Evolutionary conservation across 495 filamentous ascomycete species (phyloP).

Genomic region (Annulohypoxylon nitens): DNA sequence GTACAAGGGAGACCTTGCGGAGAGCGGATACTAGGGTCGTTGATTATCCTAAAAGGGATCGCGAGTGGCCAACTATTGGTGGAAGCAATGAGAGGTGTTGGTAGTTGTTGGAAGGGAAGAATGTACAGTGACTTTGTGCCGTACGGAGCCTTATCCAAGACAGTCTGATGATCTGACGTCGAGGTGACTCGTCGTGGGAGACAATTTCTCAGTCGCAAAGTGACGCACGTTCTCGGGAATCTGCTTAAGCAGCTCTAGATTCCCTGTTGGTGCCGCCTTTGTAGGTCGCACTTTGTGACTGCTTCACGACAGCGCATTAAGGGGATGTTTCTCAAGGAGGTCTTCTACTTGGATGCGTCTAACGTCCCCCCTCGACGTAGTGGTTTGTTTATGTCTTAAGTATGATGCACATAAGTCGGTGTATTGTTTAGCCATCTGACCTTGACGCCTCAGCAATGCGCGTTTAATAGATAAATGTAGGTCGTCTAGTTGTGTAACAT

Average conservation of each 20-base stretch:
- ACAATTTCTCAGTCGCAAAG: constrained; percentile 32
- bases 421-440: constrained; percentile 27
- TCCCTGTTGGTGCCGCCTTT: constrained; percentile 33
- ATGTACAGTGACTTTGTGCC: constrained; percentile 43
- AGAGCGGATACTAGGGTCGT: constrained; percentile 42
- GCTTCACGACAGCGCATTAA: constrained; percentile 28
- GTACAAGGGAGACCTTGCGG: constrained; percentile 45
- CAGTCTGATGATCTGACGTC: constrained; percentile 45
- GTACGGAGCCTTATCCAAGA: constrained; percentile 33
- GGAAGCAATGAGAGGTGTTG: constrained; percentile 39
- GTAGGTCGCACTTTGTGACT: constrained; percentile 35
- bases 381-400: constrained; percentile 34
- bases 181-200: constrained; percentile 32
- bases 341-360: constrained; percentile 19
- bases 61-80: constrained; percentile 42
- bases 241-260: constrained; percentile 34
- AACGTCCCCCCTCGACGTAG: constrained; percentile 20
- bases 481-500: constrained; percentile 33
- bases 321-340: constrained; percentile 20
- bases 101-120: constrained; percentile 31
- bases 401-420: constrained; percentile 31
- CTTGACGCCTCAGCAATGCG: constrained; percentile 10
- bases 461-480: constrained; percentile 25
- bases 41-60: constrained; percentile 47
- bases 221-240: constrained; percentile 43